Conservation (phyloP, 2,329 filamentous ascomycete genomes). For the Tolypocladium ovalisporum region DNA sequence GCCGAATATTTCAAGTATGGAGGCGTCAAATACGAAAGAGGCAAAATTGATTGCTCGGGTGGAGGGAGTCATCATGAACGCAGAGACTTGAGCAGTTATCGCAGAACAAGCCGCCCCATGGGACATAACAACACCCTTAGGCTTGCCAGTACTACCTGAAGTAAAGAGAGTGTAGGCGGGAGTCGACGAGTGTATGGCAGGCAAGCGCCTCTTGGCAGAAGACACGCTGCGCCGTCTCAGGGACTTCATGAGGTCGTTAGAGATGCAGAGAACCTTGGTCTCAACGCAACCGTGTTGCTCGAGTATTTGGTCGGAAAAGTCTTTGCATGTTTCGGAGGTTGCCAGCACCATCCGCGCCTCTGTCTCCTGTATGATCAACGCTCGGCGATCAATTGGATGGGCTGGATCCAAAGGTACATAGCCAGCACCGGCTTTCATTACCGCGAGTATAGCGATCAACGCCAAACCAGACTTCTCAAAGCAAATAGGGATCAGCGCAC, state of each 20-base stretch:
- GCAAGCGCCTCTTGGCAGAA: neutral
- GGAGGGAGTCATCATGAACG: neutral
- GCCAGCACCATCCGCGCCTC: neutral
- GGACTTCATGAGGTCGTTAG: neutral
- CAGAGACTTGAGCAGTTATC: neutral
- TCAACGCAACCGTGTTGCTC: neutral
- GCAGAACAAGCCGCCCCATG: conserved; percentile 1
- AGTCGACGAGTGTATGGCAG: neutral
- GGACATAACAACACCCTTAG: conserved; percentile 25
- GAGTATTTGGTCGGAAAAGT: neutral
- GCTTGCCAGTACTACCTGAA: conserved; percentile 42
- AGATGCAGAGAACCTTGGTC: neutral
- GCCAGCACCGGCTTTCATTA: conserved; percentile 3
- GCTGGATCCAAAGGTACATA: conserved; percentile 8
- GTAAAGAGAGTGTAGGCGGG: conserved; percentile 36
- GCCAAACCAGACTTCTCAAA: conserved; percentile 5
- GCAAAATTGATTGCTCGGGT: neutral
- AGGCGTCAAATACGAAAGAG: conserved; percentile 8
- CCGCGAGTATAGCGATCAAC: conserved; percentile 1
- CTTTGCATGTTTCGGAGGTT: neutral
- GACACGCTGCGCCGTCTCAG: neutral
- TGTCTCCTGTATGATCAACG: neutral
- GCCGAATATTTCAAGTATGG: neutral
- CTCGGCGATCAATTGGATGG: neutral
- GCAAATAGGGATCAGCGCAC: conserved; percentile 1